Percentiles rank a stretch among this genome's conserved stretches.
phyloP scores from a whole-genome alignment of 1,139 yeast genomes.

The Ashbya aceris region DNA sequence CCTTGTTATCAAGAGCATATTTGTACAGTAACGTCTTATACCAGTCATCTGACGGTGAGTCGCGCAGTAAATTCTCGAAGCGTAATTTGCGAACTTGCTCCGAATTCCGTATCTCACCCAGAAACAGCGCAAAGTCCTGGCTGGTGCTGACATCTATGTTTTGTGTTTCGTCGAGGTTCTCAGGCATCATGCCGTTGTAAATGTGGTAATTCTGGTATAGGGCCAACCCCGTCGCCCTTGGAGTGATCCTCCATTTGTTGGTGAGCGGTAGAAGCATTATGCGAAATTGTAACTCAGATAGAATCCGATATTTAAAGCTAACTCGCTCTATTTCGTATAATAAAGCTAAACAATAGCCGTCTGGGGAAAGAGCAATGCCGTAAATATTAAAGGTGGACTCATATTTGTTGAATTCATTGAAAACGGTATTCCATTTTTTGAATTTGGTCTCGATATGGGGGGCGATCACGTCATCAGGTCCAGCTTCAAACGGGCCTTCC shows the following conservation, averaged over 20 bases:
- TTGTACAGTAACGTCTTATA: constrained; percentile 23
- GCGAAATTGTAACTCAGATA: constrained; percentile 27
- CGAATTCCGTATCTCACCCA: constrained; percentile 18
- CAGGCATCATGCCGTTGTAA: constrained; percentile 19
- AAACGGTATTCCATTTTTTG: constrained; percentile 23
- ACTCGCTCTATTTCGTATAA: constrained; percentile 29
- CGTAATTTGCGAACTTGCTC: constrained; percentile 15
- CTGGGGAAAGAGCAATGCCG: constrained; percentile 29
- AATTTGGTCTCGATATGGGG: constrained; percentile 24
- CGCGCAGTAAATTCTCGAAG: constrained; percentile 24
- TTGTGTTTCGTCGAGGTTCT: background rate
- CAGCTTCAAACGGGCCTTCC: constrained; percentile 8
- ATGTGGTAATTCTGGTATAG: constrained; percentile 31
- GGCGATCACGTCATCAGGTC: constrained; percentile 18
- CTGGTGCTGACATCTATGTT: constrained; percentile 7
- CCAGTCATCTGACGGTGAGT: constrained; percentile 16
- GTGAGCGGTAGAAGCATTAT: constrained; percentile 27
- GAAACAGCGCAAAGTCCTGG: constrained; percentile 19
- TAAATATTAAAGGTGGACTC: constrained; percentile 21
- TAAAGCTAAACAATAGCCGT: constrained; percentile 29
- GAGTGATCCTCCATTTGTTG: constrained; percentile 20
- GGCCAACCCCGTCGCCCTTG: constrained; percentile 28
- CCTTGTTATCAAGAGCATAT: constrained; percentile 21
- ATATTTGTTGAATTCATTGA: constrained; percentile 24
- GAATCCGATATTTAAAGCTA: constrained; percentile 29